Base-by-base conservation (phyloP, 2,329 filamentous ascomycete genomes). In the Nemania sp. region DNA sequence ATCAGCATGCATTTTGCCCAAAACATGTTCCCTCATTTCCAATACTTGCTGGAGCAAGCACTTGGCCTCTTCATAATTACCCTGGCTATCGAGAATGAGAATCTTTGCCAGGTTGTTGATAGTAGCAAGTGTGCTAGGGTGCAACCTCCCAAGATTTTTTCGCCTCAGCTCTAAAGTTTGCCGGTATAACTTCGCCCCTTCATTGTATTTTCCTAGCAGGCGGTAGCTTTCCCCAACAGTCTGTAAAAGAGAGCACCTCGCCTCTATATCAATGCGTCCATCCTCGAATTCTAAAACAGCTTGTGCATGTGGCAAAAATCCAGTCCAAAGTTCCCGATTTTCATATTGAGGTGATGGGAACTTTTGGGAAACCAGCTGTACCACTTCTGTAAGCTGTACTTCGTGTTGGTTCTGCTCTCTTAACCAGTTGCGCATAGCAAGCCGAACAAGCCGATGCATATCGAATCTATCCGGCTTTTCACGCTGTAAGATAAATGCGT, bases 161-260 rank as follows among this genome's bases (percentile, higher is more conserved):
- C 24, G 24, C 13, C 6, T 1, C 5, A 57, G 20, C 13, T 26
- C 11, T 29, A 45, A 13, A 2, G 24, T 13, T 10, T 57, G 54
- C 15, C 54, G 54, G 13, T 10, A 6, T 53, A 53, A 74, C 45
- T 4, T 77, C 68, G 18, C 11, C 15, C 6, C 5, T 47, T 20
- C 10, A 10, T 20, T 20, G 10, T 47, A 47, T 47, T 20, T 41
- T 41, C 35, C 35, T 41, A 41, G 7, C 13, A 41, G 35, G 10
- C 13, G 13, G 13, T 41, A 41, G 15, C 35, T 41, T 41, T 11
- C 13, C 7, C 35, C 35, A 11, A 15, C 10, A 11, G 7, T 41
- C 10, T 41, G 7, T 13, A 41, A 41, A 13, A 41, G 35, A 11
- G 7, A 11, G 13, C 8, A 10, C 10, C 13, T 41, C 3, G 35